A percentile compares a stretch with the other conserved stretches of the same genome.
phyloP scores from a whole-genome alignment of 108 stramenopile genomes.

The Skeletonema tropicum region DNA sequence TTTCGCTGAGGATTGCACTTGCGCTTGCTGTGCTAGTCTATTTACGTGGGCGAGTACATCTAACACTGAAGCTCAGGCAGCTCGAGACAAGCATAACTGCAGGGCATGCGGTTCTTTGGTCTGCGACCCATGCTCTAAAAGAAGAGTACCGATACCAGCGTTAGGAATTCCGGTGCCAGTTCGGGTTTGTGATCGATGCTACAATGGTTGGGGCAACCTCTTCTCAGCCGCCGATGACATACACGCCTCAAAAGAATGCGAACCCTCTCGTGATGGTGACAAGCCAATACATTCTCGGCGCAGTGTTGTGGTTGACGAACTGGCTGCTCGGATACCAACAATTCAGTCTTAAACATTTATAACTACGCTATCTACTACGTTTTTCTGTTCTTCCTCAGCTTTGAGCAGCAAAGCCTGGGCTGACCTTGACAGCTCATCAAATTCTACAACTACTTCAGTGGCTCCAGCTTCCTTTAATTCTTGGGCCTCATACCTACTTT shows the following conservation, averaged over 20 bases:
- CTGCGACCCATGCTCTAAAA: slow-evolving; percentile 93
- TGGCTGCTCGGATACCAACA: slow-evolving; percentile 52
- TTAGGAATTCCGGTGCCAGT: slow-evolving; percentile 82
- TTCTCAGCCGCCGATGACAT: slow-evolving; percentile 20
- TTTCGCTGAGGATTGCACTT: slow-evolving; percentile 84
- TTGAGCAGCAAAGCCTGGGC: slow-evolving; percentile 43
- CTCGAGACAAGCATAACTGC: slow-evolving; percentile 96
- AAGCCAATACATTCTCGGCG: slow-evolving; percentile 21
- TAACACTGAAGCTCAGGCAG: slow-evolving; percentile 86
- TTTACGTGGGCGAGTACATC: slow-evolving; percentile 97
- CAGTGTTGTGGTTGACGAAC: slow-evolving; percentile 66
- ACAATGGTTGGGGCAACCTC: slow-evolving; percentile 76
- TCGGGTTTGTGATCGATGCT: slow-evolving; percentile 97
- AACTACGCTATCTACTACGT: background rate
- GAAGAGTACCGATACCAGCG: slow-evolving; percentile 84
- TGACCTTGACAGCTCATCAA: slow-evolving; percentile 61
- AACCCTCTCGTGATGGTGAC: slow-evolving; percentile 1
- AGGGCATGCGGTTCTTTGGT: slow-evolving; percentile 92
- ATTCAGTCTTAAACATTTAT: background rate
- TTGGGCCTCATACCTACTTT: slow-evolving; percentile 47
- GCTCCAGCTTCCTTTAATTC: slow-evolving; percentile 56
- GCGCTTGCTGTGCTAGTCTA: slow-evolving; percentile 86
- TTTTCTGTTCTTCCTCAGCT: slow-evolving; percentile 11
- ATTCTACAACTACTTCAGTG: slow-evolving; percentile 64
- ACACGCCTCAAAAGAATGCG: background rate